Base-by-base conservation (phyloP, 345 rosid genomes). In the Acer negundo region DNA sequence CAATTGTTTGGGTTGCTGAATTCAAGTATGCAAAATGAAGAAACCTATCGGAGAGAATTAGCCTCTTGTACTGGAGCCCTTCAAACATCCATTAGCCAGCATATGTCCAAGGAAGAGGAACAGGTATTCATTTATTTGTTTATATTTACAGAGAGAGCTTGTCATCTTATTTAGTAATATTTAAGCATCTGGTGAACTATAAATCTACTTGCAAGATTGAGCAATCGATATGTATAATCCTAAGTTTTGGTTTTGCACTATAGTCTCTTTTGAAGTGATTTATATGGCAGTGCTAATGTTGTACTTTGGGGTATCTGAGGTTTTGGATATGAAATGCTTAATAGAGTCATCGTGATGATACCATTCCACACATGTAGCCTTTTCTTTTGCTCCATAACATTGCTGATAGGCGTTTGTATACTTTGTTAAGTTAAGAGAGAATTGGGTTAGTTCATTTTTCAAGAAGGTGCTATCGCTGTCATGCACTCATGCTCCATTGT, bases 101-200 rank as follows among this genome's bases (percentile, higher is more conserved):
- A 95, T 80, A 89, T 95, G 98, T 88, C 89, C 67, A 95, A 95
- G 87, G 98, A 95, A 91, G 98, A 95, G 80, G 90, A 85, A 15
- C 98, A 94, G 96, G 98, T 94, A 76, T 46, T 20, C 40, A 6
- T 79, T 63, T 56, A 15, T 58, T 28, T 17, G 10, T 42, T 17
- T 70, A 7, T 63, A 44, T 72, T 67, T 65, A 42, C 46, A 12
- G 46, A 19, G 46, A 16, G 63, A 26, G 13, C 19, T 64, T 56
- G 19, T 20, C 24, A 17, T 67, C 22, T 71, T 71, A 35, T 46
- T 12, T 28, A 35, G 1, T n/a, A 65, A 56, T 46, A 23, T 26
- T 75, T 53, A 63, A 49, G 79, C 17, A 56, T 31, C 42, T 51
- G 40, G 23, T 72, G 69, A 68, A 75, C 73, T 67, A 19, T 64